A percentile compares a stretch with the other conserved stretches of the same genome.
phyloP scores from a whole-genome alignment of 345 rosid genomes.

The Populus alba region DNA sequence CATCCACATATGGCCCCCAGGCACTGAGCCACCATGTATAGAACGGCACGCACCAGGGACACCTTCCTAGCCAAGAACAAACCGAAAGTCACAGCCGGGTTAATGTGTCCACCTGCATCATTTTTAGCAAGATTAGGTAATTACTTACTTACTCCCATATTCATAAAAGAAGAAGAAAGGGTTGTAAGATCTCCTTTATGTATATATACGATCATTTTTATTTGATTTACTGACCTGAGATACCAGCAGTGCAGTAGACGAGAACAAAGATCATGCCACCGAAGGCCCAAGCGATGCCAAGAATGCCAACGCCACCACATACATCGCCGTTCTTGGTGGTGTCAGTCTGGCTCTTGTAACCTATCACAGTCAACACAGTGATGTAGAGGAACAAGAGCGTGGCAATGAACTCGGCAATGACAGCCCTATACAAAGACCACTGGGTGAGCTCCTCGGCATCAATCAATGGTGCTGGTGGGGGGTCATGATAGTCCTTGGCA shows the following conservation, averaged over 20 bases:
- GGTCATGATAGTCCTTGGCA: constrained; percentile 43
- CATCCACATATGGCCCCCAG: constrained; percentile 48
- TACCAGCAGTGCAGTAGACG: constrained; percentile 51
- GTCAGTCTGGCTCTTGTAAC: constrained; percentile 38
- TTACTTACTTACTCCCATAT: neutral
- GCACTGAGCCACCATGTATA: constrained; percentile 49
- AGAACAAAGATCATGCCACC: constrained; percentile 52
- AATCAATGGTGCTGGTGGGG: constrained; percentile 42
- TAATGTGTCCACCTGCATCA: constrained; percentile 41
- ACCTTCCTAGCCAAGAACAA: constrained; percentile 46
- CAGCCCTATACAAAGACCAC: constrained; percentile 45
- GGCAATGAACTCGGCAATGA: constrained; percentile 47
- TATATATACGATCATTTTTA: too few species aligned
- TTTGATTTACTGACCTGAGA: constrained; percentile 24
- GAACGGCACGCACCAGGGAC: constrained; percentile 37
- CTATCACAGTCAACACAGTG: constrained; percentile 43
- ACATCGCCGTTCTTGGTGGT: constrained; percentile 11
- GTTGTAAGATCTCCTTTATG: neutral
- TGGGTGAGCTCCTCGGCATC: constrained; percentile 36
- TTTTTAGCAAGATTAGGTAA: neutral
- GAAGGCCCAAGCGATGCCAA: constrained; percentile 49
- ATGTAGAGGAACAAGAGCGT: constrained; percentile 41
- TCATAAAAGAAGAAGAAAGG: too few species aligned
- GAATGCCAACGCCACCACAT: constrained; percentile 41
- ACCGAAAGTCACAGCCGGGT: constrained; percentile 47